Percentiles rank a stretch among this genome's conserved stretches.
Conservation (phyloP, 202 grass and related monocot species). For the Schoenoplectus tabernaemontani region DNA sequence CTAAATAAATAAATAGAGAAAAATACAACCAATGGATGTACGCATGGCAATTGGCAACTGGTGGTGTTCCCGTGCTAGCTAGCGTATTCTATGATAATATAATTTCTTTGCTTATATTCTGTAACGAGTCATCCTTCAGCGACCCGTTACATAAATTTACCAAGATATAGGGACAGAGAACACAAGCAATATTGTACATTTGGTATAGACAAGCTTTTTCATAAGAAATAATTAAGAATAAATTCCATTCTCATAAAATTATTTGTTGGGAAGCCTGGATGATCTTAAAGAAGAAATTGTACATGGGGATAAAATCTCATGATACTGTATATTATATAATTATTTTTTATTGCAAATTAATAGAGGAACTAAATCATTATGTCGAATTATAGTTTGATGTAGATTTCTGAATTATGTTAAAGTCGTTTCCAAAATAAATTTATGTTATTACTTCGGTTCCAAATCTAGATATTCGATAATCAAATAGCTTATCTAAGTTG, state of each 20-base stretch:
- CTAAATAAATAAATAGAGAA: background rate
- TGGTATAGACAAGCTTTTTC: background rate
- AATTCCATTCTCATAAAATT: background rate
- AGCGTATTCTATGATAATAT: background rate
- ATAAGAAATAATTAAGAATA: too few species aligned
- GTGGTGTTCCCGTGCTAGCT: slow-evolving; percentile 25
- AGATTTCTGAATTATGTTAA: too few species aligned
- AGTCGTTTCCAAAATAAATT: too few species aligned
- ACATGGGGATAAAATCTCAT: background rate
- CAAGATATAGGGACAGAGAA: background rate
- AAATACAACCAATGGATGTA: slow-evolving; percentile 6
- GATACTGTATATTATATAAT: background rate
- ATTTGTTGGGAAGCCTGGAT: background rate
- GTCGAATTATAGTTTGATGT: too few species aligned
- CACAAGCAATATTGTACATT: background rate
- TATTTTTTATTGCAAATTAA: background rate
- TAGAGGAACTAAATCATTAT: too few species aligned
- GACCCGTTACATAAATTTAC: too few species aligned
- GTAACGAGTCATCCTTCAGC: background rate
- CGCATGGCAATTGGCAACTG: background rate
- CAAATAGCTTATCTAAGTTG: too few species aligned
- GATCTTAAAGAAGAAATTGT: background rate
- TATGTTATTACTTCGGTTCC: too few species aligned
- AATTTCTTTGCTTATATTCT: background rate
- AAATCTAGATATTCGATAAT: too few species aligned